Percentiles rank a stretch among this genome's conserved stretches.
These are phyloP conservation scores for Eutrema yunnanense DNA, from an alignment of 345 rosid species.

Conservation along the genomic window DNA sequence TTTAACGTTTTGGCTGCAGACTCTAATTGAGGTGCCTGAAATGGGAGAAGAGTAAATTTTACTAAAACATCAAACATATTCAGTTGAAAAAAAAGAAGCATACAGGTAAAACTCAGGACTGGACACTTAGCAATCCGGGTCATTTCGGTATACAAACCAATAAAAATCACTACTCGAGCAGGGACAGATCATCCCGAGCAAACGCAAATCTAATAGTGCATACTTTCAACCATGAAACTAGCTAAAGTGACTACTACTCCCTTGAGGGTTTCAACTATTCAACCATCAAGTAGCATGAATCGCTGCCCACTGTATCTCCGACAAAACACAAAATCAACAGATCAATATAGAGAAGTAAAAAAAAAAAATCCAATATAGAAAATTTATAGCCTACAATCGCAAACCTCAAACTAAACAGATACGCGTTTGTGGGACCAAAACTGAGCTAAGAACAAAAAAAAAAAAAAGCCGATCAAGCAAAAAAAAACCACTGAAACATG, in stretches of 20 bases:
- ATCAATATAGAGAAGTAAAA: background rate
- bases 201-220: background rate
- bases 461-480: slow-evolving; percentile 17
- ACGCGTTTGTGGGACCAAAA: background rate
- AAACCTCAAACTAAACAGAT: slow-evolving; percentile 3
- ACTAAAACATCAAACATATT: slow-evolving; percentile 5
- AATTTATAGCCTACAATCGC: too few relatives aligned
- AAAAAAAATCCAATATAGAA: background rate
- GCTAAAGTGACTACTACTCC: background rate
- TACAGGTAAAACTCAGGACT: background rate
- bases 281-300: background rate
- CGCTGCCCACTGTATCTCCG: background rate
- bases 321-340: background rate
- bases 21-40: slow-evolving; percentile 20
- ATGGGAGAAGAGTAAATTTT: slow-evolving; percentile 1
- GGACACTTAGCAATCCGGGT: background rate
- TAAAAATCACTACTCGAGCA: background rate
- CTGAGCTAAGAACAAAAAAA: background rate
- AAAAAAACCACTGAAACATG: background rate
- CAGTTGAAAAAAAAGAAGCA: background rate
- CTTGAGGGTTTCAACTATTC: background rate
- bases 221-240: slow-evolving; percentile 1
- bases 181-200: background rate
- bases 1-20: slow-evolving; percentile 1
- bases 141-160: background rate